These are phyloP conservation scores for Fonsecaea multimorphosa DNA, from an alignment of 2,329 filamentous ascomycete species.

Conservation along the genomic window DNA sequence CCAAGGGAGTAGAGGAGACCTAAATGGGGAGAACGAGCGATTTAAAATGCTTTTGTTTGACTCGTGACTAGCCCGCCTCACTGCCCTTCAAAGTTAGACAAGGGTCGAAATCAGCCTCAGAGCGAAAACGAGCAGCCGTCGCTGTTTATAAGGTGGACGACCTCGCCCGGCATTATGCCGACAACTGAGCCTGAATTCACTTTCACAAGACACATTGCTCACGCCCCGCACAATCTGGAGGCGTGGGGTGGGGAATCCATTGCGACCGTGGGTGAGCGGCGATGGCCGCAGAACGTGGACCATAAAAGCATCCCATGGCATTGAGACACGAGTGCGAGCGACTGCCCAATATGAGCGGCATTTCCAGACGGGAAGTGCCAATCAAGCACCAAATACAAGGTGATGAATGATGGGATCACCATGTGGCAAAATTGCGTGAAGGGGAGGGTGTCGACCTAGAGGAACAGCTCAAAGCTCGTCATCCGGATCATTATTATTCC, in stretches of 20 bases:
- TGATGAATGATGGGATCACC: background rate
- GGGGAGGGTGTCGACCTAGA: background rate
- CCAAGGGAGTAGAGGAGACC: background rate
- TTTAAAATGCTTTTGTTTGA: background rate
- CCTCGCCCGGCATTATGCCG: slow-evolving; percentile 31
- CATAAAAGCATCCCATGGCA: slow-evolving; percentile 2
- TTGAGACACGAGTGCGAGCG: background rate
- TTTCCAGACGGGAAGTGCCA: background rate
- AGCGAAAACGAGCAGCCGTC: slow-evolving; percentile 1
- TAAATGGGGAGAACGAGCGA: background rate
- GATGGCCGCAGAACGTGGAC: background rate
- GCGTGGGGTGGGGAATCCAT: slow-evolving; percentile 24
- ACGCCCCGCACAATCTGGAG: slow-evolving; percentile 22
- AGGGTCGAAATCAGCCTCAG: background rate
- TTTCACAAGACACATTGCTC: background rate
- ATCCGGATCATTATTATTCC: background rate
- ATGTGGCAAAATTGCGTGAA: background rate
- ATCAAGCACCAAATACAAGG: background rate
- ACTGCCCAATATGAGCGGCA: background rate
- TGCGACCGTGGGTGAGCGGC: background rate
- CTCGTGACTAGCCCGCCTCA: background rate
- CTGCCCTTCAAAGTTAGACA: background rate
- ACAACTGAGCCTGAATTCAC: slow-evolving; percentile 19
- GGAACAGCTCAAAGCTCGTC: background rate
- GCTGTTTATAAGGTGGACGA: slow-evolving; percentile 16